Evolutionary conservation across 2,329 filamentous ascomycete species (phyloP), one percentile per base, ranked within the genome.

Genomic region (Chaetomiaceae sp.): DNA sequence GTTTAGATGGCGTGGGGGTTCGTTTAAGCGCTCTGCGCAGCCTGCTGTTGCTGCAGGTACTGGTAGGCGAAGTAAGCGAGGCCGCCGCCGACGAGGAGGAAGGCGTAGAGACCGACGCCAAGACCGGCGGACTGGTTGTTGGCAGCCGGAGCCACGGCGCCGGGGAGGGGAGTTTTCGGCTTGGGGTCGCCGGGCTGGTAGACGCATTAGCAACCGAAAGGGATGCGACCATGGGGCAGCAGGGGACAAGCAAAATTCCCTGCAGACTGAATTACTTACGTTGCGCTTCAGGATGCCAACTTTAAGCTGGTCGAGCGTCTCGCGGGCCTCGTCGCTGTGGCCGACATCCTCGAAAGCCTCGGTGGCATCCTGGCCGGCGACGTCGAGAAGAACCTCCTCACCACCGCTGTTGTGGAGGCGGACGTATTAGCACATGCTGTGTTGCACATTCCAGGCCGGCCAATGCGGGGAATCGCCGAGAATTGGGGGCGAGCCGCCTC

Each of bases 271-370:
- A 7, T 3, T 38, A 22, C 81, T 62, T 78, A 94, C 88, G 75
- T 79, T 66, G 68, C 88, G 80, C 82, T 95, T 94, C 67, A 96
- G 70, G 30, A 65, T 75, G 56, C 88, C 90, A 57, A 93, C 77
- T 42, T 82, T 70, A 56, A 95, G 74, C 62, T 81, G 79, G 26
- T 85, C 82, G 48, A 98, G 82, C 58, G 95, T 91, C 75, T 97
- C 91, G 58, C 93, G 85, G 58, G 93, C 93, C 77, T 98, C 93
- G 70, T 98, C 93, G 62, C 87, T 94, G 84, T 98, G 93, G 65
- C 93, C 93, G 63, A 98, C 93, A 71, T 98, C 93, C 75, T 98
- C 93, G 67, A 98, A 98, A 52, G 93, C 91, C 73, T 97, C 93
- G 60, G 91, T 95, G 62, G 87, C 86, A 70, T 98, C 93, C 73